These are phyloP conservation scores for Suillus paluster DNA, from an alignment of 768 basidiomycete species.

Conservation along the genomic window DNA sequence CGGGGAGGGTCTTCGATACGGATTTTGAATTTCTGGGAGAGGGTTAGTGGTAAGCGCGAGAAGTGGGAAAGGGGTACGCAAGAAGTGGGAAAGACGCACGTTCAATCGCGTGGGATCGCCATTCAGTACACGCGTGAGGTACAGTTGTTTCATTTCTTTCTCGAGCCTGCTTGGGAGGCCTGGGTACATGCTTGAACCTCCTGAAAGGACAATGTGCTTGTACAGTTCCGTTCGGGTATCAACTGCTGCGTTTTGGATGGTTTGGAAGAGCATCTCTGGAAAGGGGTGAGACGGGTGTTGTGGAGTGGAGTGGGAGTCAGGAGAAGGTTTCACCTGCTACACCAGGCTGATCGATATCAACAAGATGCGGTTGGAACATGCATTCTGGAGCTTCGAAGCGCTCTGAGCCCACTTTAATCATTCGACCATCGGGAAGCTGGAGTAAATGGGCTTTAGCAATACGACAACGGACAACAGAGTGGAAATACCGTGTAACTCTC, in stretches of 20 bases:
- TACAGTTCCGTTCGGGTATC: slow-evolving; percentile 91
- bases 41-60: not conserved
- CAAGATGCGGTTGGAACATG: slow-evolving; percentile 99
- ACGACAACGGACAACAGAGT: not conserved
- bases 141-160: slow-evolving; percentile 99
- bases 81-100: slow-evolving; percentile 52
- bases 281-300: not conserved
- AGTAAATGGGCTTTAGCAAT: slow-evolving; percentile 12
- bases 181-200: slow-evolving; percentile 99
- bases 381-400: slow-evolving; percentile 99
- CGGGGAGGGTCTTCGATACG: slow-evolving; percentile 97
- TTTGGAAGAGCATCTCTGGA: slow-evolving; percentile 93
- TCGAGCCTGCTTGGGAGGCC: slow-evolving; percentile 95
- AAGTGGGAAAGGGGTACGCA: slow-evolving; percentile 1
- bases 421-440: slow-evolving; percentile 93
- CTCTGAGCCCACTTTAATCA: slow-evolving; percentile 97
- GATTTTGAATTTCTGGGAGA: slow-evolving; percentile 95
- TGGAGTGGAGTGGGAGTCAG: not conserved
- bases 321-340: slow-evolving; percentile 72
- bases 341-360: slow-evolving; percentile 96
- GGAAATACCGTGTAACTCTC: slow-evolving; percentile 89
- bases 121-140: slow-evolving; percentile 85
- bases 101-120: slow-evolving; percentile 85
- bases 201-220: slow-evolving; percentile 97
- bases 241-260: slow-evolving; percentile 89